These are phyloP conservation scores for Lanmaoa rubissima DNA, from an alignment of 768 basidiomycete species.

Conservation along the genomic window DNA sequence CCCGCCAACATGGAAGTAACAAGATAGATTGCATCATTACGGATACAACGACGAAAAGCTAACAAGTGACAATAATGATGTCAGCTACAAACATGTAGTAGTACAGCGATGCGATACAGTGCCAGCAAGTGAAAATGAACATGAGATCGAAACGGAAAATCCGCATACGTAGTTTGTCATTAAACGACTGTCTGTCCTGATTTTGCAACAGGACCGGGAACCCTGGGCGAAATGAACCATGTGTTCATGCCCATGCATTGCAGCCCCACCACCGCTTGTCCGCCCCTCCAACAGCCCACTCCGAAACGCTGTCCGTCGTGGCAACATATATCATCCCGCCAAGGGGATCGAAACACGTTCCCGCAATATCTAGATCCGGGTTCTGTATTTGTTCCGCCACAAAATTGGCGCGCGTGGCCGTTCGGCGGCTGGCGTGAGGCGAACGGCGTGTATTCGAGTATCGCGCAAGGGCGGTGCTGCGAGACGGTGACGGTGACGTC, in stretches of 20 bases:
- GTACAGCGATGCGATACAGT: constrained; percentile 22
- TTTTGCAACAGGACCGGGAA: neutral
- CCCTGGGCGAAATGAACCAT: neutral
- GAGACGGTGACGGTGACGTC: constrained; percentile 21
- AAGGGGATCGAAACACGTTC: constrained; percentile 69
- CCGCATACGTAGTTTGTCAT: neutral
- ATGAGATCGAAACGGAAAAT: constrained; percentile 11
- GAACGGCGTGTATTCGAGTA: constrained; percentile 19
- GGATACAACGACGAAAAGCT: constrained; percentile 4
- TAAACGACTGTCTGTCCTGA: neutral
- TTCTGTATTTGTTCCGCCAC: constrained; percentile 16
- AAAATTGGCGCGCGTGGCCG: constrained; percentile 8
- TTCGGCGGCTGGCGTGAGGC: constrained; percentile 20
- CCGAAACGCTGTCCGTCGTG: constrained; percentile 61
- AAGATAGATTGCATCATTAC: neutral
- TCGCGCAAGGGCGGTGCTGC: constrained; percentile 17
- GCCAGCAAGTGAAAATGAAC: neutral
- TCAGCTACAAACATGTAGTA: constrained; percentile 17
- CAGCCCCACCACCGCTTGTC: constrained; percentile 74
- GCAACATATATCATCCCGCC: constrained; percentile 71
- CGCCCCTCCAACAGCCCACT: constrained; percentile 72
- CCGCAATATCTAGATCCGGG: constrained; percentile 55
- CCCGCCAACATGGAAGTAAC: constrained; percentile 23
- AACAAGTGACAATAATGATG: constrained; percentile 1
- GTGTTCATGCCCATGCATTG: constrained; percentile 40